Conservation (phyloP, 805 yeast genomes). For the Saturnispora bothae region DNA sequence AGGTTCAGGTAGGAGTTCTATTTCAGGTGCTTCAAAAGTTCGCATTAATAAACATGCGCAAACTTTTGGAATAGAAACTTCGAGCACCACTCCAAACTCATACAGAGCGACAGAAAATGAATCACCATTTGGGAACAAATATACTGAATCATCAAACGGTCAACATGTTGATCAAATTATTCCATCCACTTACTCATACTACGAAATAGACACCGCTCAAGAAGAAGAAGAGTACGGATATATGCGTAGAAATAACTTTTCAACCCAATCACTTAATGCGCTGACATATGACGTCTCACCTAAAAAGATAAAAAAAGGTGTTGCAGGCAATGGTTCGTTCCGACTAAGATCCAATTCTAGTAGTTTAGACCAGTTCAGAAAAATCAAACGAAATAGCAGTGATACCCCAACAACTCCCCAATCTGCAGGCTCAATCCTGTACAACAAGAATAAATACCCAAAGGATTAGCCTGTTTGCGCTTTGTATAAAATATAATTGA, state of each 20-base stretch:
- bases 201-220: slow-evolving; percentile 1
- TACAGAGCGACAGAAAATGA: slow-evolving; percentile 3
- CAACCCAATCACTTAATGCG: slow-evolving; percentile 1
- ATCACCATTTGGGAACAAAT: slow-evolving; percentile 3
- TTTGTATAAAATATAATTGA: too few relatives aligned
- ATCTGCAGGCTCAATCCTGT: too few relatives aligned
- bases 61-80: background rate
- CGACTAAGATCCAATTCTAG: slow-evolving; percentile 4
- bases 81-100: background rate
- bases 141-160: background rate
- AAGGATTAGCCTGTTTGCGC: too few relatives aligned
- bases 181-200: slow-evolving; percentile 4
- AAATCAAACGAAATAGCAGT: too few relatives aligned
- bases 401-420: too few relatives aligned
- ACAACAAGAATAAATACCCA: too few relatives aligned
- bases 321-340: background rate
- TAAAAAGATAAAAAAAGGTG: background rate
- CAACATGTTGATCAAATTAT: background rate
- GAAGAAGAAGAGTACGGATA: background rate
- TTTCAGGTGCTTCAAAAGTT: background rate
- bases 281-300: slow-evolving; percentile 1
- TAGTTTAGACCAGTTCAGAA: background rate
- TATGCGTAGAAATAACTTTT: background rate
- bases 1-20: too few relatives aligned
- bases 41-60: background rate